Base-by-base conservation (phyloP, 257 asterid species). In the Nicotiana noctiflora region DNA sequence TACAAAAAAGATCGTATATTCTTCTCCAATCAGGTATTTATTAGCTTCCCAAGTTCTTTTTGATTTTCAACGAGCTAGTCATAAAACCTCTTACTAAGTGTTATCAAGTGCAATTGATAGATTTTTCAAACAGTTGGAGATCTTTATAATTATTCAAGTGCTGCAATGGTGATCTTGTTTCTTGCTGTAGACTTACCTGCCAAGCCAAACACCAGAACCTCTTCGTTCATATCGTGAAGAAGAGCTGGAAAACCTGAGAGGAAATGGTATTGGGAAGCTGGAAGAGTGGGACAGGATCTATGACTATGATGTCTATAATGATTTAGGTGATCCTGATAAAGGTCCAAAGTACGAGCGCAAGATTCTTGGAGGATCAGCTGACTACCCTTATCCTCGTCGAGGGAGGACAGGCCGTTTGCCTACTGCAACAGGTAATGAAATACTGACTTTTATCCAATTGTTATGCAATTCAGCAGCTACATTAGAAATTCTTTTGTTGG, bases 351-450 rank as follows among this genome's bases (percentile, higher is more conserved):
- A 46, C 1, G 82, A 46, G 17, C 90, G 90, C 6, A 82, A 79
- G 3, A 64, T 83, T 23, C 82, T 87, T 1, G 90, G 90, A 59
- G 90, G 88, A 79, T 81, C 85, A 11, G 2, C 84, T 8, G 80
- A 85, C 10, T 85, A 81, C 9, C 84, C 84, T 79, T 85, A 84
- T 75, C 98, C 98, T 53, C 95, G 97, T 0, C 87, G 98, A 83
- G 98, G 97, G 19, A 90, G 92, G 79, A 93, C 98, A 1, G 93
- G 95, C 49, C 62, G 97, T 5, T 81, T 91, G 62, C 89, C 92
- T 27, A 80, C 97, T 27, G 84, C 64, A 29, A 84, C 88, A 78
- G 94, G 97, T 90, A 11, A 53, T 15, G 6, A 21, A 9, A 5
- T 14, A 2, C 7, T 4, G n/a, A 51, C 51, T 52, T 74, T 27